A percentile compares a stretch with the other conserved stretches of the same genome.
These are phyloP conservation scores for Tolypocladium cylindrosporum DNA, from an alignment of 2,329 filamentous ascomycete genomes.

Conservation along the genomic window DNA sequence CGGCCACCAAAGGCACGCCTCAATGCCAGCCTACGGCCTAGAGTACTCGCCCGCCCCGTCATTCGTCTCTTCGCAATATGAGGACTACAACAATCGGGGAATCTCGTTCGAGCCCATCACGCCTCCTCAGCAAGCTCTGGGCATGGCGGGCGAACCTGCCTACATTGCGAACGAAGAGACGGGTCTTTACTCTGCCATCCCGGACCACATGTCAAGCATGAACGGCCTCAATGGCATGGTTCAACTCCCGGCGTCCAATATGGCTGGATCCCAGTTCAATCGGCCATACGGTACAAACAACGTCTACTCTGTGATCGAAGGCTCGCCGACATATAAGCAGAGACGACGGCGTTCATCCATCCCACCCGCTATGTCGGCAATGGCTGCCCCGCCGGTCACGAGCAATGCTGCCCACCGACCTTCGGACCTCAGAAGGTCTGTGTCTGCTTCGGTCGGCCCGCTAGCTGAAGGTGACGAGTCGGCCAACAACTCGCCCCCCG, in stretches of 20 bases:
- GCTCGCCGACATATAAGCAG: slow-evolving; percentile 98
- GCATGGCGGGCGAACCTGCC: slow-evolving; percentile 76
- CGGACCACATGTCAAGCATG: slow-evolving; percentile 67
- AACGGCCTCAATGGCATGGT: slow-evolving; percentile 79
- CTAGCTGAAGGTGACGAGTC: slow-evolving; percentile 72
- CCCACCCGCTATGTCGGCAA: slow-evolving; percentile 63
- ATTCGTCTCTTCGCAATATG: slow-evolving; percentile 96
- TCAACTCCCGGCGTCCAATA: slow-evolving; percentile 77
- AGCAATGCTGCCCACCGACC: slow-evolving; percentile 61
- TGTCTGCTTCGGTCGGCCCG: slow-evolving; percentile 78
- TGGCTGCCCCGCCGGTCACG: slow-evolving; percentile 56
- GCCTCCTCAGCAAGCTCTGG: slow-evolving; percentile 80
- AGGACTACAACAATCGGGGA: slow-evolving; percentile 94
- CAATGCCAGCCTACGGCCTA: slow-evolving; percentile 91
- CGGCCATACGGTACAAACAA: slow-evolving; percentile 64
- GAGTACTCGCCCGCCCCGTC: slow-evolving; percentile 97
- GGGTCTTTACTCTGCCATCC: slow-evolving; percentile 88
- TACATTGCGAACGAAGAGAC: slow-evolving; percentile 99
- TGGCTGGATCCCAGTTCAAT: slow-evolving; percentile 71
- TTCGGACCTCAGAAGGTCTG: slow-evolving; percentile 82
- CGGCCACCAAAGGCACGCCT: slow-evolving; percentile 84
- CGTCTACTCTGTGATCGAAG: slow-evolving; percentile 93
- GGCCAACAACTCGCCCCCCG: slow-evolving; percentile 68
- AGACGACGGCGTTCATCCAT: slow-evolving; percentile 88
- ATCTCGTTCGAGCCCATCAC: slow-evolving; percentile 96